These are phyloP conservation scores for Amanita thiersii DNA, from an alignment of 768 basidiomycete species.

Conservation along the genomic window DNA sequence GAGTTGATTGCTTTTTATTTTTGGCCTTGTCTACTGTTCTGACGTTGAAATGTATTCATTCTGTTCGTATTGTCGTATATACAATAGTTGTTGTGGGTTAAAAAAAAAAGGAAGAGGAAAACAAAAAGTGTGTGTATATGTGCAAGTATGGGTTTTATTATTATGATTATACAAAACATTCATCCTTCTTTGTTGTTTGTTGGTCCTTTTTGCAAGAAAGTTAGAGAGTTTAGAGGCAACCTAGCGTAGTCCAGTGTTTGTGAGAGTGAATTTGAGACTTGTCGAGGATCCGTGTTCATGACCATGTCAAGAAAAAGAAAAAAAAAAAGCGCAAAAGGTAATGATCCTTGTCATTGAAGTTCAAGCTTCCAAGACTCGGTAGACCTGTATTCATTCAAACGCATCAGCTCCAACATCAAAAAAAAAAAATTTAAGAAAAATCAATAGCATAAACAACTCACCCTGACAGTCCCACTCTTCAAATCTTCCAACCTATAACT, in stretches of 20 bases:
- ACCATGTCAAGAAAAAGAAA: not conserved
- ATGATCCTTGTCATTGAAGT: not conserved
- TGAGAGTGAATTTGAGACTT: not conserved
- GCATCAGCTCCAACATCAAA: too few species aligned
- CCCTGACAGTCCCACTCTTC: conserved; percentile 79
- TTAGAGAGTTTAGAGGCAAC: not conserved
- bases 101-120: too few species aligned
- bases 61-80: too few species aligned
- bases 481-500: conserved; percentile 87
- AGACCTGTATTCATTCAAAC: conserved; percentile 25
- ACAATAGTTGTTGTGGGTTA: too few species aligned
- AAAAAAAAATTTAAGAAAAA: conserved; percentile 1
- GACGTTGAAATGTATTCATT: too few species aligned
- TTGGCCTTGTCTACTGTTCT: too few species aligned
- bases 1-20: too few species aligned
- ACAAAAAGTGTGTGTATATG: too few species aligned
- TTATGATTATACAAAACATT: too few species aligned
- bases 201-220: not conserved
- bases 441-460: conserved; percentile 18
- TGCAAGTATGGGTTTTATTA: too few species aligned
- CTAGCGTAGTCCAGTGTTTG: not conserved
- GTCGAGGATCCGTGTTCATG: not conserved
- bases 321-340: not conserved
- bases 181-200: too few species aligned
- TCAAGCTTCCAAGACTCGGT: conserved; percentile 30